Evolutionary conservation across 192 early-diverging fungal genomes (phyloP), one percentile per base, ranked within the genome.

Genomic region (Diversispora eburnea): DNA sequence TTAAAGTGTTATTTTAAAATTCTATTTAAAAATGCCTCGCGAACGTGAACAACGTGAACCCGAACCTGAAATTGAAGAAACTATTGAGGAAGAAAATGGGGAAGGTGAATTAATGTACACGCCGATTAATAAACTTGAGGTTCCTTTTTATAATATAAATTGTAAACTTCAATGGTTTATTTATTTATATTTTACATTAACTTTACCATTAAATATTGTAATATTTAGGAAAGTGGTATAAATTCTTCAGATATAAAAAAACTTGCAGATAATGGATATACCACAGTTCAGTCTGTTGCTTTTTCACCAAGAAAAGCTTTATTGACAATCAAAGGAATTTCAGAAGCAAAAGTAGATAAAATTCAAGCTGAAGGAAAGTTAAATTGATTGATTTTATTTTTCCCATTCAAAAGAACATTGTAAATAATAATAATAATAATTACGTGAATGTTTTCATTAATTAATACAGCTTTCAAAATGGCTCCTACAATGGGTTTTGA

Each of bases 281-380:
- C 89, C 78, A 99, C 95, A 0, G 88, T 99, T 25, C 96, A 99
- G 77, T 78, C 94, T 3, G 84, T 99, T 58, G 95, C 95, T 42
- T 98, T 87, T 80, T 94, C 97, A 1, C 94, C 97, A 8, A 92
- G 92, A 78, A 97, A 96, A 82, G 75, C 82, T 60, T 80, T 98
- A 22, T 78, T 98, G 39, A 81, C 84, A 4, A 92, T 99, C 80
- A 99, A 99, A 77, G 97, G 97, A 45, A 91, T 97, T 75, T 94
- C 94, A 0, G 97, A 99, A 74, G 88, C 89, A 57, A 99, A 99
- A 76, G 97, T 91, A 19, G 97, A 99, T 77, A 98, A 98, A 77
- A 90, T 99, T 41, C 76, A 98, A 17, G 77, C 85, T 42, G 97
- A 99, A 88, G 92, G 90, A 91, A 78, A 33, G 25, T 33, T 33